Conservation (phyloP, 2,329 filamentous ascomycete genomes). For the Trichophyton verrucosum region DNA sequence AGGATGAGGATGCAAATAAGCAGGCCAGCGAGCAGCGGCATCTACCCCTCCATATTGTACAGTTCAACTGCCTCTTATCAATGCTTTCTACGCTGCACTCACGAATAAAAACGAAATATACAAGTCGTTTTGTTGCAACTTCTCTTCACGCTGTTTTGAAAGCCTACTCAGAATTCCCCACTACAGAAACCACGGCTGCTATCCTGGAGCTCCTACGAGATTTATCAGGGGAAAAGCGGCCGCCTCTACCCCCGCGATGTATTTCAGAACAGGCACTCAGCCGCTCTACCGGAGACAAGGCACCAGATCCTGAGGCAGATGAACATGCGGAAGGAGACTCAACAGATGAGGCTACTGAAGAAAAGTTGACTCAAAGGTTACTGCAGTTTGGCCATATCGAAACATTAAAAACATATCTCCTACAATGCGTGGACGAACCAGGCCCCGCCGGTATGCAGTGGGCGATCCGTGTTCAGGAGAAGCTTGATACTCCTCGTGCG, state of each 20-base stretch:
- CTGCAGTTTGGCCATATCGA: slow-evolving; percentile 53
- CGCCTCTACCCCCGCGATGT: slow-evolving; percentile 46
- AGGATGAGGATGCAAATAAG: slow-evolving; percentile 12
- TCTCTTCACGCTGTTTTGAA: slow-evolving; percentile 50
- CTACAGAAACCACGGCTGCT: slow-evolving; percentile 45
- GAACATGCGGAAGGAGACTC: slow-evolving; percentile 27
- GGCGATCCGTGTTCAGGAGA: slow-evolving; percentile 44
- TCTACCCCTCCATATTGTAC: slow-evolving; percentile 20
- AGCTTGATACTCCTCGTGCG: slow-evolving; percentile 40
- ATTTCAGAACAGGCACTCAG: slow-evolving; percentile 37
- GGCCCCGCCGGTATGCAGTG: slow-evolving; percentile 31
- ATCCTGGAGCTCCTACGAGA: slow-evolving; percentile 47
- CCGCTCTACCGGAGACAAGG: slow-evolving; percentile 20
- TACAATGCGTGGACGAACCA: slow-evolving; percentile 27
- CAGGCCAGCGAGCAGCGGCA: slow-evolving; percentile 8
- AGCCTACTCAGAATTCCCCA: slow-evolving; percentile 45
- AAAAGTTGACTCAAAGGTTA: slow-evolving; percentile 39
- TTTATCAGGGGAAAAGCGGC: slow-evolving; percentile 45
- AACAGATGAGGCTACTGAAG: slow-evolving; percentile 32
- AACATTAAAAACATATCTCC: slow-evolving; percentile 48
- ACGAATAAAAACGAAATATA: slow-evolving; percentile 51
- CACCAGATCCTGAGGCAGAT: slow-evolving; percentile 47
- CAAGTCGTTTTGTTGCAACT: slow-evolving; percentile 52
- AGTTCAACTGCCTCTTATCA: slow-evolving; percentile 33
- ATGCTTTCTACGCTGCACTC: slow-evolving; percentile 48